Conservation (phyloP, 2,329 filamentous ascomycete species). For the Leptographium galeiforme region DNA sequence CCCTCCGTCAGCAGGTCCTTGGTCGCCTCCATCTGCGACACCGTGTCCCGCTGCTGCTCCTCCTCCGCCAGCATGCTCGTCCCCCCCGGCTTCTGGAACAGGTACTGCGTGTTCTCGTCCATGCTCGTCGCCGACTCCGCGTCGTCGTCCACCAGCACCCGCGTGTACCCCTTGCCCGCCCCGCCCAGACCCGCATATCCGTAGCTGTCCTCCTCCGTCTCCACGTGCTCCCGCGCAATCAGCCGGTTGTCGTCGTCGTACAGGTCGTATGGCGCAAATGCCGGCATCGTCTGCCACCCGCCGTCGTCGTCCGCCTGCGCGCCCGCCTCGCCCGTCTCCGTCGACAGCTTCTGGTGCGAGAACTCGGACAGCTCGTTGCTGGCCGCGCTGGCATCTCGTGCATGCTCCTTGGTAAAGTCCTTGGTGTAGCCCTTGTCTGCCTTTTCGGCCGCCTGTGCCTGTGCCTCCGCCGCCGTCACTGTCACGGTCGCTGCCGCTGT, state of each 20-base stretch:
- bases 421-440: slow-evolving; percentile 5
- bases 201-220: slow-evolving; percentile 52
- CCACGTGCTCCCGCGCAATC: slow-evolving; percentile 65
- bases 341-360: slow-evolving; percentile 71
- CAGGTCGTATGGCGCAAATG: slow-evolving; percentile 82
- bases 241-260: slow-evolving; percentile 90
- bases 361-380: slow-evolving; percentile 58
- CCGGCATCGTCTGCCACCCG: slow-evolving; percentile 87
- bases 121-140: slow-evolving; percentile 86
- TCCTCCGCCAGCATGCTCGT: slow-evolving; percentile 52
- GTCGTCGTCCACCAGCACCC: slow-evolving; percentile 91
- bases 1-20: slow-evolving; percentile 92
- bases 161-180: slow-evolving; percentile 87
- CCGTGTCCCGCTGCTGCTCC: slow-evolving; percentile 72
- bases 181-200: slow-evolving; percentile 70
- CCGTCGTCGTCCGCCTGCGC: slow-evolving; percentile 47
- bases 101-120: slow-evolving; percentile 92
- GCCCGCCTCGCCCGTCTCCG: slow-evolving; percentile 32
- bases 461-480: no score
- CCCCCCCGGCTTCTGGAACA: slow-evolving; percentile 56
- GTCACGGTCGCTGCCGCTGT: no score
- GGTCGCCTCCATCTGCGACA: slow-evolving; percentile 87
- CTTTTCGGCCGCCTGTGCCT: background rate
- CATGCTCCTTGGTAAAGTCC: slow-evolving; percentile 17
- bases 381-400: slow-evolving; percentile 24